A percentile compares a stretch with the other conserved stretches of the same genome.
These are phyloP conservation scores for Neolentinus lepideus DNA, from an alignment of 1,284 basidiomycete species.

Conservation along the genomic window DNA sequence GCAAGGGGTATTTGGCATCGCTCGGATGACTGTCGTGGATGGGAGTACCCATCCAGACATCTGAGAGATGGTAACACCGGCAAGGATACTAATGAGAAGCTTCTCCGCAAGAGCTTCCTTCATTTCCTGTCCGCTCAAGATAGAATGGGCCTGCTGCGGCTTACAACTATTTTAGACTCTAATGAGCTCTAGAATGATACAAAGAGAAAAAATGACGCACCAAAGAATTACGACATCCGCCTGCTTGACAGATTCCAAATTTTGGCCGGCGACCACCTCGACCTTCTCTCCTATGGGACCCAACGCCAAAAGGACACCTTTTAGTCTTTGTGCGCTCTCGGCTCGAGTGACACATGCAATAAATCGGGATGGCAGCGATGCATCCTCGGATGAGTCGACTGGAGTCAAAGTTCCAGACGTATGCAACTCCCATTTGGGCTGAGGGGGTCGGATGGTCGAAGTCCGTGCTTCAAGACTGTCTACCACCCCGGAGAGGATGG, in stretches of 20 bases:
- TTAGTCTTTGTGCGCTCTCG: slow-evolving; percentile 72
- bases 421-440: slow-evolving; percentile 72
- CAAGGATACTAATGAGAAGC: slow-evolving; percentile 93
- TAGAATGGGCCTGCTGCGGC: slow-evolving; percentile 79
- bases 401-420: slow-evolving; percentile 82
- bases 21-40: slow-evolving; percentile 83
- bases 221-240: slow-evolving; percentile 87
- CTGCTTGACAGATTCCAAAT: slow-evolving; percentile 66
- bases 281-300: slow-evolving; percentile 55
- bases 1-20: slow-evolving; percentile 99
- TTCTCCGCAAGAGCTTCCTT: slow-evolving; percentile 83
- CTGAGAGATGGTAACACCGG: slow-evolving; percentile 88
- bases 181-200: background rate
- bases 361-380: slow-evolving; percentile 74
- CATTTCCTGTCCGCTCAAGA: slow-evolving; percentile 80
- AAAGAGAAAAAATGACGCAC: slow-evolving; percentile 35
- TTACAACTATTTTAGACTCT: slow-evolving; percentile 66
- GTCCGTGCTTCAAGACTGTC: slow-evolving; percentile 57
- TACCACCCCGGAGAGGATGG: slow-evolving; percentile 88
- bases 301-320: slow-evolving; percentile 52
- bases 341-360: slow-evolving; percentile 84
- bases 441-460: slow-evolving; percentile 19
- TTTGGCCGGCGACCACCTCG: slow-evolving; percentile 64
- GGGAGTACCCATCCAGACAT: slow-evolving; percentile 69
- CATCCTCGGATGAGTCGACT: slow-evolving; percentile 43